A percentile compares a stretch with the other conserved stretches of the same genome.
Conservation (phyloP, 2,329 filamentous ascomycete genomes). For the Aspergillus sp. region DNA sequence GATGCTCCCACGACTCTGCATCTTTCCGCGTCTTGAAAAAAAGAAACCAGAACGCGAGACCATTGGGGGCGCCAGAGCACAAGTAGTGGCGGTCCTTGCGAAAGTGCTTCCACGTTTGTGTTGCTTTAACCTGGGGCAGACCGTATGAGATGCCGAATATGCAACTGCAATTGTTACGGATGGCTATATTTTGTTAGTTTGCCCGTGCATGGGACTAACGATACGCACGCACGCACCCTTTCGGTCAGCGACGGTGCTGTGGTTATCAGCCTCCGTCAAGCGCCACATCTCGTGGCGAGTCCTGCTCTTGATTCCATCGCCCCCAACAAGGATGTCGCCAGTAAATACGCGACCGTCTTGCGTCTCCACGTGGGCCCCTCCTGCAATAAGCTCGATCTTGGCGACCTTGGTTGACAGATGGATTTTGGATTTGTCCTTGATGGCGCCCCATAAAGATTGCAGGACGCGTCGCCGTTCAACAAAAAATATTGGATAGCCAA, state of each 20-base stretch:
- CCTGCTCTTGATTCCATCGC: slow-evolving; percentile 45
- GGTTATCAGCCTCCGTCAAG: neutral
- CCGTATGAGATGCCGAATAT: slow-evolving; percentile 21
- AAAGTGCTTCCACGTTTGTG: neutral
- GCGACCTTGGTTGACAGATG: slow-evolving; percentile 25
- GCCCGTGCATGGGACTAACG: neutral
- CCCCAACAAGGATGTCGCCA: slow-evolving; percentile 41
- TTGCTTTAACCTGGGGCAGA: slow-evolving; percentile 6
- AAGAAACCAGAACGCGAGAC: slow-evolving; percentile 16
- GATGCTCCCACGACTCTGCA: slow-evolving; percentile 22
- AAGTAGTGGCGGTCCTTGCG: slow-evolving; percentile 18
- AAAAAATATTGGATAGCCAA: slow-evolving; percentile 20
- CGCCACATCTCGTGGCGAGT: slow-evolving; percentile 36
- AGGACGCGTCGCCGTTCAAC: slow-evolving; percentile 40
- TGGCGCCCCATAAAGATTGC: slow-evolving; percentile 30
- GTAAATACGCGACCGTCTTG: slow-evolving; percentile 34
- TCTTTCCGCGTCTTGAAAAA: slow-evolving; percentile 26
- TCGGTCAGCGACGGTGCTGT: neutral
- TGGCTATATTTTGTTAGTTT: slow-evolving; percentile 12
- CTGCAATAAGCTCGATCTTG: slow-evolving; percentile 12
- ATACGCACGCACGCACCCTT: neutral
- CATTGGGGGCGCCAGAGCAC: slow-evolving; percentile 2
- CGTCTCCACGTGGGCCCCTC: slow-evolving; percentile 30
- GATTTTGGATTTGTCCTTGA: slow-evolving; percentile 31
- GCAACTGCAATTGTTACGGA: slow-evolving; percentile 19